Base-by-base conservation (phyloP, 441 rosid species). In the Bocquillonia castaneifolia region DNA sequence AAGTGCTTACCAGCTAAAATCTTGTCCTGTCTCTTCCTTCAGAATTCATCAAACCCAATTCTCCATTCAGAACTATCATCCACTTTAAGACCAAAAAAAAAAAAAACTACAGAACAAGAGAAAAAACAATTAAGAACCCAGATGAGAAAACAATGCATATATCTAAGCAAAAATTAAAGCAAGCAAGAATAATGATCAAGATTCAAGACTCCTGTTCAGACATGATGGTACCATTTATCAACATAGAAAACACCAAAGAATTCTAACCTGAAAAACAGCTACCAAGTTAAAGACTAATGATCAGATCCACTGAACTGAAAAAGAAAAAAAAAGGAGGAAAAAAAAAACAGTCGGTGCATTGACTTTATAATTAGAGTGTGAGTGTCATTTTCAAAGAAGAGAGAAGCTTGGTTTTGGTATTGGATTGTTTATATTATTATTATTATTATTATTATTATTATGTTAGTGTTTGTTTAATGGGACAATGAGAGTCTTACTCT, bases 331-430 rank as follows among this genome's bases (percentile, higher is more conserved):
- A 28, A 60, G n/a, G n/a, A n/a, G n/a, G 40, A 68, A 44, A 64
- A 42, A 10, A 2, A 29, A 34, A 71, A 32, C 68, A 70, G 81
- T 78, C 67, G 81, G 83, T 82, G 81, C 80, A 79, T 81, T 79
- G 85, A 76, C 83, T 78, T 77, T 69, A 59, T 15, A 55, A 40
- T n/a, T 22, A 36, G 56, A 36, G 59, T 55, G 66, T 10, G 48
- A 20, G 42, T 10, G 66, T 71, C 62, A 18, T 34, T 70, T 44
- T 34, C 60, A 71, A 57, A 66, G 37, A 66, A 56, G 64, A 20
- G 10, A 14, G 53, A 39, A 64, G 26, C n/a, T n/a, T n/a, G n/a
- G n/a, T n/a, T n/a, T n/a, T n/a, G n/a, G n/a, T n/a, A n/a, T n/a
- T n/a, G n/a, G n/a, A n/a, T n/a, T n/a, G n/a, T n/a, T n/a, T n/a